phyloP scores from a whole-genome alignment of 1,284 basidiomycete genomes.

The Rhizoctonia solani region DNA sequence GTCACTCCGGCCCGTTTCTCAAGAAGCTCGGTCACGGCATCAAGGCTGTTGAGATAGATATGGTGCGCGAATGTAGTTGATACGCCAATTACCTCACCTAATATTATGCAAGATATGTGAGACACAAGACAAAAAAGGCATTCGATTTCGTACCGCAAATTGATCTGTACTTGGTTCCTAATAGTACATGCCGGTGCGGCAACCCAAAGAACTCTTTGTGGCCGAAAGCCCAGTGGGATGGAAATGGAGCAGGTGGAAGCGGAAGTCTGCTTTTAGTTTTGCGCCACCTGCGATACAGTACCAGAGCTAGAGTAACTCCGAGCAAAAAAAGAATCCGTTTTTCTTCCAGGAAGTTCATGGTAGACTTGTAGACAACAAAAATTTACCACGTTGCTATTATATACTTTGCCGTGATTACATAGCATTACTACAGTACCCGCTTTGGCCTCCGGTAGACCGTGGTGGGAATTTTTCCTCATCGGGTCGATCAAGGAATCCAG shows the following conservation, averaged over 20 bases:
- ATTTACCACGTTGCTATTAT: no score
- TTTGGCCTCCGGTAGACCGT: no score
- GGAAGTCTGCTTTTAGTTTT: neutral
- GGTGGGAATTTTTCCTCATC: no score
- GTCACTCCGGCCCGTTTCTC: conserved; percentile 17
- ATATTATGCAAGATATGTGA: neutral
- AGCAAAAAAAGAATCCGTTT: no score
- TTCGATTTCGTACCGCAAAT: neutral
- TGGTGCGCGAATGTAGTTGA: neutral
- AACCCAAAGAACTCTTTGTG: neutral
- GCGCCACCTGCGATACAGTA: neutral
- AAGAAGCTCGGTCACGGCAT: neutral
- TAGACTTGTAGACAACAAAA: no score
- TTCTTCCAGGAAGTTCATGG: no score
- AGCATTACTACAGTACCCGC: no score
- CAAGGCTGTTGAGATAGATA: neutral
- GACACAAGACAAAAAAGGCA: neutral
- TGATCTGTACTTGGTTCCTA: conserved; percentile 6
- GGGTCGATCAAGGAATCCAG: no score
- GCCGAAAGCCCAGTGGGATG: neutral
- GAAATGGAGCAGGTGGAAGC: neutral
- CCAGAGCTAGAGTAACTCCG: no score
- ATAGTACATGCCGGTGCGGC: neutral
- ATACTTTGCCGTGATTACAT: no score
- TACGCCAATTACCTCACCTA: conserved; percentile 9